Base-by-base conservation (phyloP, 805 yeast species). In the Henningerozyma blattae region DNA sequence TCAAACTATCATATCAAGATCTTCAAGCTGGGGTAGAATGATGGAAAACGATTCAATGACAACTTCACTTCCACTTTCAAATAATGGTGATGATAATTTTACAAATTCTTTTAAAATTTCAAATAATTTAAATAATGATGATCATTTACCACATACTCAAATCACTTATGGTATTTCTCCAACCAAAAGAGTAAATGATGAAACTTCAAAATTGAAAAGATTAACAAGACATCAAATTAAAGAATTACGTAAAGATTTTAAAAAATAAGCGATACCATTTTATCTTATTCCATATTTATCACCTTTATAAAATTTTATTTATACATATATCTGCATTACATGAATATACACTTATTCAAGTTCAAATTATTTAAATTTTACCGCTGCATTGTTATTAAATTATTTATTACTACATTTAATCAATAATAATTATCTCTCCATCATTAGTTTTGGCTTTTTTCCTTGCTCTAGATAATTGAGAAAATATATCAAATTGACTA, bases 11-110 rank as follows among this genome's bases (percentile, higher is more conserved):
- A n/a, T n/a, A n/a, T n/a, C n/a, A n/a, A n/a, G n/a, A n/a, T n/a
- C n/a, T 20, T 15, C 48, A 5, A 50, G 56, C 29, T 54, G 59
- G 58, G 58, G 57, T 1, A 45, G 42, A 22, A 37, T 48, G 32
- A 44, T 52, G 41, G 44, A 42, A 38, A 8, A 35, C 30, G 12
- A 26, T 31, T 13, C 20, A 14, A 8, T 24, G 15, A 15, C 12
- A 14, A 10, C 15, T 15, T 13, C 13, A 15, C n/a, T 15, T 9
- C 15, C 19, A 28, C 13, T 16, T 15, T 5, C 18, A 8, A 16
- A 28, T 9, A 9, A 13, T 8, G n/a, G n/a, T 6, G n/a, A 9
- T 24, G 27, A 24, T 10, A 12, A 24, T 8, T n/a, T 24, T 6
- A 6, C 10, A 8, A 24, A 24, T 24, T 10, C 10, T 20, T 24